Evolutionary conservation across 768 basidiomycete genomes (phyloP).

Genomic region (Phylloporus arenicola): DNA sequence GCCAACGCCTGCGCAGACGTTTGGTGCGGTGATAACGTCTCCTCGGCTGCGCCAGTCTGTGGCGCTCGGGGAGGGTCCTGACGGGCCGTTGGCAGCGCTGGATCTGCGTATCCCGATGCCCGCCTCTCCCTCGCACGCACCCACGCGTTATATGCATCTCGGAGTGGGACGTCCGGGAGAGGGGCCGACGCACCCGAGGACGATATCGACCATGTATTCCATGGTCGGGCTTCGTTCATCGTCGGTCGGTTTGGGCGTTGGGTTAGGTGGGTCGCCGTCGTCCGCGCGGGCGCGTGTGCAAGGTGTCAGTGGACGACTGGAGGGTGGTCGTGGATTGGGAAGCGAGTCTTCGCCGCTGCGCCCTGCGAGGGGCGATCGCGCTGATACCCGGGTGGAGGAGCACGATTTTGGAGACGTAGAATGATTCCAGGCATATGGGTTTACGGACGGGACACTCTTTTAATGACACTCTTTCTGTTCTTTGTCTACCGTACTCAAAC

Average conservation of each 20-base stretch:
- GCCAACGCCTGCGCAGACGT: slow-evolving; percentile 49
- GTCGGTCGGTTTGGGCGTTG: slow-evolving; percentile 26
- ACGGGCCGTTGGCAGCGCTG: slow-evolving; percentile 38
- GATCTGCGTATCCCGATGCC: slow-evolving; percentile 60
- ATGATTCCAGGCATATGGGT: slow-evolving; percentile 1
- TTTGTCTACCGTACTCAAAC: not conserved
- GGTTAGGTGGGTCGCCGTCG: slow-evolving; percentile 15
- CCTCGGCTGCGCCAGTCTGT: slow-evolving; percentile 50
- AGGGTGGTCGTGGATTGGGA: not conserved
- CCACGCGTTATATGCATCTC: slow-evolving; percentile 10
- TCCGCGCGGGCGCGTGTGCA: slow-evolving; percentile 1
- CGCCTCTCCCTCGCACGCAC: slow-evolving; percentile 1
- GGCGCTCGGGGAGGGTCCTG: slow-evolving; percentile 29
- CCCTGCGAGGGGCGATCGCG: not conserved
- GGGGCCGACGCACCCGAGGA: slow-evolving; percentile 35
- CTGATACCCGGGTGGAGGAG: not conserved
- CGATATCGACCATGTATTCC: slow-evolving; percentile 59
- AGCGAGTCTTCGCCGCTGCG: slow-evolving; percentile 1
- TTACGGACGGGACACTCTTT: not conserved
- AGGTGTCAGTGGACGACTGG: not conserved
- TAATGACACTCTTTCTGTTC: not conserved
- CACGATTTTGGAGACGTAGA: slow-evolving; percentile 23
- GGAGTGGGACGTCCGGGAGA: slow-evolving; percentile 13
- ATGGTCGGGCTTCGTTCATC: slow-evolving; percentile 48
- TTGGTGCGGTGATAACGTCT: slow-evolving; percentile 66